phyloP scores from a whole-genome alignment of 2,329 filamentous ascomycete species.

The Fusarium clavum region DNA sequence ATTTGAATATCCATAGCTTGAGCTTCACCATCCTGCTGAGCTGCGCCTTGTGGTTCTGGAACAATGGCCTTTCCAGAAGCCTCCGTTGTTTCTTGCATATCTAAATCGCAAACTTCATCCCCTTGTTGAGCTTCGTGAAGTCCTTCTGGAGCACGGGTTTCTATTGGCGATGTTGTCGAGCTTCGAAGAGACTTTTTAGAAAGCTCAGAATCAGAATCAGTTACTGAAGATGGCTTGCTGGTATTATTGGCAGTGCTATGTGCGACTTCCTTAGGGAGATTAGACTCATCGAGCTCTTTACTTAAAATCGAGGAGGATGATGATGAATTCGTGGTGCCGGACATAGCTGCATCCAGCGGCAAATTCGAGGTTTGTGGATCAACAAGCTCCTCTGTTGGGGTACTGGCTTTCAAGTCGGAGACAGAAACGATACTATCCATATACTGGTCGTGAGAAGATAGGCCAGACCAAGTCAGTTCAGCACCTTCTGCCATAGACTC shows the following conservation, averaged over 20 bases:
- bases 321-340: conserved; percentile 25
- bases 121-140: neutral
- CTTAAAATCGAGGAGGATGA: conserved; percentile 38
- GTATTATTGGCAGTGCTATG: neutral
- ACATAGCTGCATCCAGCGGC: neutral
- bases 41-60: neutral
- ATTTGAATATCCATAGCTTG: conserved; percentile 5
- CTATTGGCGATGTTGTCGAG: neutral
- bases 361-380: neutral
- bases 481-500: neutral
- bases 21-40: neutral
- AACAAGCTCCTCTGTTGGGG: neutral
- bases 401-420: neutral
- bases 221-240: conserved; percentile 1
- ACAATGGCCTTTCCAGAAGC: neutral
- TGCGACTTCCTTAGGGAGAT: neutral
- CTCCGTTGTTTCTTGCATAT: conserved; percentile 1
- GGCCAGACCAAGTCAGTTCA: conserved; percentile 37
- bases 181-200: neutral
- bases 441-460: conserved; percentile 22
- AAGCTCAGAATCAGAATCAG: conserved; percentile 5
- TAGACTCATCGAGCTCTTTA: conserved; percentile 20
- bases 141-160: neutral
- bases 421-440: conserved; percentile 5
- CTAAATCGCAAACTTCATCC: neutral